phyloP scores from a whole-genome alignment of 139 green algal species.

The Picochlorum sp. region DNA sequence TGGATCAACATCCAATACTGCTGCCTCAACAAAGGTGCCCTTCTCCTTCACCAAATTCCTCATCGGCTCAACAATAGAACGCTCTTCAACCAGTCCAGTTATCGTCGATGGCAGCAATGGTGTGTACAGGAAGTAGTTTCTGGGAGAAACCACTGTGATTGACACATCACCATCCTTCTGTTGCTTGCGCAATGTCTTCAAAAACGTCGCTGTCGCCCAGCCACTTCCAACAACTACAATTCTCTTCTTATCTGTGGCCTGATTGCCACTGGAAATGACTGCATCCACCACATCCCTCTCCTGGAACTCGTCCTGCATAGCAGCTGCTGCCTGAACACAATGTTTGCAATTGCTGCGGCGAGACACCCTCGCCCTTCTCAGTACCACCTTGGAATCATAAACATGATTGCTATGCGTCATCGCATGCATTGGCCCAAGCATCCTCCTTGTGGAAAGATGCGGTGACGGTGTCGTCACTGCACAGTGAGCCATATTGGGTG shows the following conservation, averaged over 20 bases:
- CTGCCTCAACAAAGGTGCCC: conserved; percentile 17
- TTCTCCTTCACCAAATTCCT: conserved; percentile 40
- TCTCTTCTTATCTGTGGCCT: conserved; percentile 15
- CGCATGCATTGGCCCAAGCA: no score
- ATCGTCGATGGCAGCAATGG: conserved; percentile 83
- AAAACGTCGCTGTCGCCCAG: conserved; percentile 62
- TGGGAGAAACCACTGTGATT: conserved; percentile 60
- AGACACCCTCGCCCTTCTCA: no score
- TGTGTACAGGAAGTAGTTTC: conserved; percentile 98
- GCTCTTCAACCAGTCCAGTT: conserved; percentile 73
- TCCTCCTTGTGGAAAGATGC: no score
- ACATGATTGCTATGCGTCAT: no score
- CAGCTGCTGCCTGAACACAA: no score
- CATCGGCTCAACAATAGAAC: conserved; percentile 56
- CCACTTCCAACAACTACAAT: conserved; percentile 73
- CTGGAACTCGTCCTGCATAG: no score
- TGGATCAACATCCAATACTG: conserved; percentile 22
- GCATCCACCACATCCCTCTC: no score
- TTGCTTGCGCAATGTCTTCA: conserved; percentile 57
- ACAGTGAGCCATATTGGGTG: no score
- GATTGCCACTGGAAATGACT: no score
- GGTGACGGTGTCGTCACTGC: no score
- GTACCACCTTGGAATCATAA: no score
- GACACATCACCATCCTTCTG: conserved; percentile 40
- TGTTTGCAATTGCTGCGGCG: no score